Evolutionary conservation across 2,329 filamentous ascomycete species (phyloP), one percentile per base, ranked within the genome.

Genomic region (Fusarium falciforme): DNA sequence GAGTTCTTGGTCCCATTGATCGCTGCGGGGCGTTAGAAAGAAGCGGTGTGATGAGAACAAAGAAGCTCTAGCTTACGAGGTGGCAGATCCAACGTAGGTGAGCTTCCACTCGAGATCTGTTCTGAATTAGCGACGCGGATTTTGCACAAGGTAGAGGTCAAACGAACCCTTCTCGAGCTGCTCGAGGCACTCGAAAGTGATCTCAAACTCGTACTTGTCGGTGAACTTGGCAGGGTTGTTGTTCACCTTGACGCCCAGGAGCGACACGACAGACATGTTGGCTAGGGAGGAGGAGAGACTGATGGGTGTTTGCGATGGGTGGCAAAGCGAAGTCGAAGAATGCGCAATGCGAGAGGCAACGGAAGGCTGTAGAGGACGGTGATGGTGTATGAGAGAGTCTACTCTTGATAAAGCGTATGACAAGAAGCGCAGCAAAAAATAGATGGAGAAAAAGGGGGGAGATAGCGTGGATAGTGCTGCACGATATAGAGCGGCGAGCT

Each of bases 61-160:
- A 54, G 55, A 66, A 62, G 54, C 65, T 64, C 63, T 17, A 76
- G 89, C 93, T 87, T 88, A 97, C 93, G 94, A 98, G 66, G 96
- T 98, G 74, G 97, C 96, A 78, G 96, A 99, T 80, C 96, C 97
- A 81, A 99, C 96, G 79, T 99, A 99, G 83, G 95, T 99, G 79
- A 99, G 89, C 86, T 99, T 99, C 96, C 96, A 99, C 86, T 99
- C 96, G 71, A 99, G 92, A 85, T 99, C 96, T 97, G 79, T 36
- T 52, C 60, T 22, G 52, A 35, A 67, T 78, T 72, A 80, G 76
- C 61, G 54, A 44, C 64, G 59, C 55, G 40, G 8, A 38, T 52
- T 63, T 40, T 55, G 60, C 33, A 49, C 47, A 7, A 35, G 38
- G n/a, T 12, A 6, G 8, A 20, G 66, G 42, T 40, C 20, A 31